A percentile compares a stretch with the other conserved stretches of the same genome.
Conservation (phyloP, 768 basidiomycete genomes). For the Rhodotorula kratochvilovae region DNA sequence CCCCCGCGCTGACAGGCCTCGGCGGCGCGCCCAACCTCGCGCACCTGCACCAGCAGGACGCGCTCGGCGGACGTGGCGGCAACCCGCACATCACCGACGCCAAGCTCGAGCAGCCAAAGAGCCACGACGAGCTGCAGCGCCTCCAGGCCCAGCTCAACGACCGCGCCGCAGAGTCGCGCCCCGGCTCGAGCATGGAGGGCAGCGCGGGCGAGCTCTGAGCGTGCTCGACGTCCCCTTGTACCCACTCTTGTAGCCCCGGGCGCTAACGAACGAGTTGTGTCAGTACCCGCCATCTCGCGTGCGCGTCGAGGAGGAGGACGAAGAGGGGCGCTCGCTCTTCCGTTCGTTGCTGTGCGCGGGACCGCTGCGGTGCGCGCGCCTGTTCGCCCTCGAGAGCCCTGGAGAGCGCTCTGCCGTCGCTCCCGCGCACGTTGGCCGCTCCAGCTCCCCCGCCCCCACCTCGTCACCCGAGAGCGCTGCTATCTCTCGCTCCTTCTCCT, state of each 20-base stretch:
- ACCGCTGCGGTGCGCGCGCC: too few relatives aligned
- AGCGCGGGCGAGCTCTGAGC: neutral
- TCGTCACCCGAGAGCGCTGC: neutral
- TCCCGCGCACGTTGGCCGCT: too few relatives aligned
- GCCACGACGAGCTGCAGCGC: slow-evolving; percentile 20
- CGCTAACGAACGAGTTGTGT: neutral
- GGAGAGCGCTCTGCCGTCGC: too few relatives aligned
- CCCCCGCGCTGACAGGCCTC: slow-evolving; percentile 5
- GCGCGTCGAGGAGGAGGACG: too few relatives aligned
- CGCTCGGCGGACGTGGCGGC: slow-evolving; percentile 9
- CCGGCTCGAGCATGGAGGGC: neutral
- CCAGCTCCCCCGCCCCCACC: too few relatives aligned
- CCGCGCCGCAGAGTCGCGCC: neutral
- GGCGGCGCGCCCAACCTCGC: slow-evolving; percentile 32
- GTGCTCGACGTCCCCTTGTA: neutral
- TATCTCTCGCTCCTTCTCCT: neutral
- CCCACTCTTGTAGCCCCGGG: neutral
- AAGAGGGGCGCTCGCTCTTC: too few relatives aligned
- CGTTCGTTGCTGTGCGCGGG: too few relatives aligned
- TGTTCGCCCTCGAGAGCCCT: too few relatives aligned
- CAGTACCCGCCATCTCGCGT: too few relatives aligned
- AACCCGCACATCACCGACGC: slow-evolving; percentile 13
- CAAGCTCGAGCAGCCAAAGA: slow-evolving; percentile 27
- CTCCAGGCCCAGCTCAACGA: slow-evolving; percentile 12
- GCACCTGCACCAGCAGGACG: neutral